Conservation (phyloP, 2,329 filamentous ascomycete species). For the Monilinia aucupariae region DNA sequence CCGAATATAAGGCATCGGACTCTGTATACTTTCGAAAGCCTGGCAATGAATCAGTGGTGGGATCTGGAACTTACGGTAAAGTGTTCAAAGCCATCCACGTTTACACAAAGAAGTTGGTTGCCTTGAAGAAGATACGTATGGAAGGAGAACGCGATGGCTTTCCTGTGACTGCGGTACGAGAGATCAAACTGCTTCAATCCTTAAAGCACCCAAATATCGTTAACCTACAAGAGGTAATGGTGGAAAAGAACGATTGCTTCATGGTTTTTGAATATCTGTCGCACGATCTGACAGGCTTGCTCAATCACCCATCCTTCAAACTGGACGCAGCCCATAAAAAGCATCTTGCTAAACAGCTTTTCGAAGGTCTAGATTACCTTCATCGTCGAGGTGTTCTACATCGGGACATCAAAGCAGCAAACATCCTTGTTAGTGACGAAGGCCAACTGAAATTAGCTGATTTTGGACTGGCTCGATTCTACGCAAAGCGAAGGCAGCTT, state of each 20-base stretch:
- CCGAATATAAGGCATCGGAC: constrained; percentile 70
- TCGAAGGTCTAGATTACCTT: constrained; percentile 88
- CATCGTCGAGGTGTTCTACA: constrained; percentile 91
- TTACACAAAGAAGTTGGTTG: constrained; percentile 79
- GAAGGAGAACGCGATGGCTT: constrained; percentile 88
- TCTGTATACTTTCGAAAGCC: constrained; percentile 94
- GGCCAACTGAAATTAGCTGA: constrained; percentile 90
- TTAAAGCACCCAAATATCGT: constrained; percentile 79
- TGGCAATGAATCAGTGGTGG: constrained; percentile 94
- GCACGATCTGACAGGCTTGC: constrained; percentile 87
- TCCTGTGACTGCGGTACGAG: constrained; percentile 82
- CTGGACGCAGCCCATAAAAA: constrained; percentile 85
- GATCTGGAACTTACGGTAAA: constrained; percentile 92
- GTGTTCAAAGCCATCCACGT: constrained; percentile 92
- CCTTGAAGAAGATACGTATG: constrained; percentile 88
- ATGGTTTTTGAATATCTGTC: constrained; percentile 99
- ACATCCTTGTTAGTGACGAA: constrained; percentile 87
- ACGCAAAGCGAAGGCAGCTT: constrained; percentile 82
- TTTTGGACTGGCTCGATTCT: constrained; percentile 94
- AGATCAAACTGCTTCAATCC: constrained; percentile 88
- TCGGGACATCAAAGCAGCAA: constrained; percentile 96
- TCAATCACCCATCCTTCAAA: constrained; percentile 90
- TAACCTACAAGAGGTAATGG: constrained; percentile 86
- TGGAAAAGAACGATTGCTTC: constrained; percentile 96
- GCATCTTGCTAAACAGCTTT: constrained; percentile 85